Evolutionary conservation across 371 early-diverging fungal species (phyloP), one percentile per base, ranked within the genome.

Genomic region (Vairimorpha ceranae): DNA sequence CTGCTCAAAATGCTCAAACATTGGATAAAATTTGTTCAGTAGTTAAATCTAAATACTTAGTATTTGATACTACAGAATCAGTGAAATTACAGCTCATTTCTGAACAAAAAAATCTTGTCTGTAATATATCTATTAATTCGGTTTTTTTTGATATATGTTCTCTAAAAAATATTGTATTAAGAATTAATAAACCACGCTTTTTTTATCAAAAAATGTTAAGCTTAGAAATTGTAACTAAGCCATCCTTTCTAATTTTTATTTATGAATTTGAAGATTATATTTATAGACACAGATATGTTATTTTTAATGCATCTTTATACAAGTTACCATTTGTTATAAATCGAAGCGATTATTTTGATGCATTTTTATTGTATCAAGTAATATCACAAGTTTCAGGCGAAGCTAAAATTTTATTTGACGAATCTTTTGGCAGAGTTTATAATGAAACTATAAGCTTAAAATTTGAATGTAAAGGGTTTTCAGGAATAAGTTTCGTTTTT

Each of bases 181-280:
- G 21, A 23, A 61, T 70, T 30, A 46, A 46, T 23, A 70, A 35
- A 25, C 71, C 60, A 51, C 56, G 41, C 23, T 70, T 70, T 35
- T 70, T 35, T 17, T 52, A 36, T 10, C 38, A 43, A 35, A 70
- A 70, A 46, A 70, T 70, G 63, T 35, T 36, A 35, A 21, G 7
- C 25, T 29, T 70, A 29, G 45, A 32, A 45, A 70, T 70, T 17
- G 41, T 23, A 29, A 61, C 71, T 2, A 51, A 25, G 7, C 30
- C 56, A 17, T 35, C 30, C 48, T 33, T 70, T 2, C 21, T 70
- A 21, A 29, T 63, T 33, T 70, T 70, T 63, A 59, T 58, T 12
- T 70, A 70, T 35, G 63, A 61, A 6, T 70, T 70, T 48, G 71
- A 70, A 7, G 46, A 46, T 41, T 70, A 70, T 32, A 19, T 60